These are phyloP conservation scores for Raffaelea deltoideospora DNA, from an alignment of 2,329 filamentous ascomycete genomes.

Conservation along the genomic window DNA sequence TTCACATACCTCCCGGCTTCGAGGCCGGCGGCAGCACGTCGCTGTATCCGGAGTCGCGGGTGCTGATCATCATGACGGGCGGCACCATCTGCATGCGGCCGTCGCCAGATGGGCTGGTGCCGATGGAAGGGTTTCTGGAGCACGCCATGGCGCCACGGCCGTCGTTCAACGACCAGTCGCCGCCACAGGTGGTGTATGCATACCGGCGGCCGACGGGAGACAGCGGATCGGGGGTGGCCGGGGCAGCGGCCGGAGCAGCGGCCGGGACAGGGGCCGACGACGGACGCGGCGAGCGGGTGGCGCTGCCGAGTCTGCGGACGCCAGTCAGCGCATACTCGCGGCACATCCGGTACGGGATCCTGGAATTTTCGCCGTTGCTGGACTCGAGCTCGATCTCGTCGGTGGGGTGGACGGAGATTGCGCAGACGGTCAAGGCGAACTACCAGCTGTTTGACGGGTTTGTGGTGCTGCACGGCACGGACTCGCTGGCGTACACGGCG, in stretches of 20 bases:
- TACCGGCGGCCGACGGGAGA: too few relatives aligned
- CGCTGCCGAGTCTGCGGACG: conserved; percentile 58
- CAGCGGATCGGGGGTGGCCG: too few relatives aligned
- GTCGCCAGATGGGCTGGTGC: conserved; percentile 64
- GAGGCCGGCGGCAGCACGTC: too few relatives aligned
- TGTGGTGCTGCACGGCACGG: conserved; percentile 80
- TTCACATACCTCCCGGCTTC: neutral
- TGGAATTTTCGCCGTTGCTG: conserved; percentile 72
- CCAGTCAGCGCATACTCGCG: conserved; percentile 67
- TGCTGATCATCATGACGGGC: conserved; percentile 83
- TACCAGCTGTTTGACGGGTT: conserved; percentile 84
- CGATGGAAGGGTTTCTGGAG: conserved; percentile 66
- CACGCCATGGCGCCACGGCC: conserved; percentile 68
- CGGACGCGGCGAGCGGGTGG: conserved; percentile 29
- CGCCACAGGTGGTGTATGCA: conserved; percentile 32
- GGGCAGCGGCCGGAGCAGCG: too few relatives aligned
- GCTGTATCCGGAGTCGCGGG: conserved; percentile 54
- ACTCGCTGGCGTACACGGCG: conserved; percentile 77
- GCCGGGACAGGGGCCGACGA: too few relatives aligned
- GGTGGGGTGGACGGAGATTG: conserved; percentile 74
- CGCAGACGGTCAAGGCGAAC: conserved; percentile 63
- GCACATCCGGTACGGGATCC: conserved; percentile 67
- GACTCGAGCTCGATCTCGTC: conserved; percentile 86
- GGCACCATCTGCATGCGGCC: conserved; percentile 86
- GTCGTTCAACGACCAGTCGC: conserved; percentile 67